Evolutionary conservation across 2,329 filamentous ascomycete species (phyloP).

Genomic region (Scedosporium apiospermum): DNA sequence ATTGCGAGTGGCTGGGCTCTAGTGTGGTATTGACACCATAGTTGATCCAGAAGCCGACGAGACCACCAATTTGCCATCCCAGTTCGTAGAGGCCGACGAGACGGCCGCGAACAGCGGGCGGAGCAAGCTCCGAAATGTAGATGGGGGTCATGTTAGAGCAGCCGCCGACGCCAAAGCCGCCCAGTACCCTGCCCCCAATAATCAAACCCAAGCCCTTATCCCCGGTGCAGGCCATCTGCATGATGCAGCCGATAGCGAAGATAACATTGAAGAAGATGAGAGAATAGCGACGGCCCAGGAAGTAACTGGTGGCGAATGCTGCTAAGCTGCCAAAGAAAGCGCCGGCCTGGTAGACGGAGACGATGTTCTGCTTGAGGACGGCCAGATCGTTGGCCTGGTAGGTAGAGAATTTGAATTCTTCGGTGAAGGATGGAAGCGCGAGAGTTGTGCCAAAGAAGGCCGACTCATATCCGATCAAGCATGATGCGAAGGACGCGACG

Average conservation of each 20-base stretch:
- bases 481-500: conserved; percentile 46
- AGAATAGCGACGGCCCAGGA: conserved; percentile 55
- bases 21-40: conserved; percentile 49
- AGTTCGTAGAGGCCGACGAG: conserved; percentile 60
- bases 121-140: conserved; percentile 51
- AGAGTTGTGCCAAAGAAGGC: conserved; percentile 15
- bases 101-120: conserved; percentile 53
- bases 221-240: conserved; percentile 44
- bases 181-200: conserved; percentile 52
- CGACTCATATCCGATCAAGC: conserved; percentile 31
- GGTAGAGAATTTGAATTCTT: conserved; percentile 55
- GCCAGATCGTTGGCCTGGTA: conserved; percentile 40
- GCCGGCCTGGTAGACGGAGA: conserved; percentile 69
- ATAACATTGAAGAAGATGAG: conserved; percentile 51
- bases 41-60: conserved; percentile 58
- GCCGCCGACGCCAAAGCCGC: conserved; percentile 54
- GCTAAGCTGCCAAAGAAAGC: conserved; percentile 73
- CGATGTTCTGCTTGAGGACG: conserved; percentile 63
- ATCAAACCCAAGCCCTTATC: conserved; percentile 48
- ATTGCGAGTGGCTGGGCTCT: conserved; percentile 25
- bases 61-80: conserved; percentile 53
- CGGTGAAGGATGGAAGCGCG: conserved; percentile 16
- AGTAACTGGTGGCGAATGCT: conserved; percentile 58
- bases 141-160: conserved; percentile 55
- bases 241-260: conserved; percentile 60